phyloP scores from a whole-genome alignment of 192 early-diverging fungal species.

The Ambispora gerdemannii region DNA sequence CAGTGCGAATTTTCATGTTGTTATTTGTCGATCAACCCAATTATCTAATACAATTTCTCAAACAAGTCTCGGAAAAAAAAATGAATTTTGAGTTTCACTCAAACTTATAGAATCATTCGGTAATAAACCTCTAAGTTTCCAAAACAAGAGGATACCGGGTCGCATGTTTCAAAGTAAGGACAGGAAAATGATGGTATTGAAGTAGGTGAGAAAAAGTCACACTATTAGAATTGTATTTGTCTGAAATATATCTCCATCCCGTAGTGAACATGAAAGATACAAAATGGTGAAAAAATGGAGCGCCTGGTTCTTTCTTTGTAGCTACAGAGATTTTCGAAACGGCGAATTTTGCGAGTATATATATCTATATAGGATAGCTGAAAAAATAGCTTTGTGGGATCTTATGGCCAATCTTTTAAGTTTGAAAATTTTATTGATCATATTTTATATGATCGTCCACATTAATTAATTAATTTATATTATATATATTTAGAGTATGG shows the following conservation, averaged over 20 bases:
- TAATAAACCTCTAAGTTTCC: too few species aligned
- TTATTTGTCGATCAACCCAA: slow-evolving; percentile 83
- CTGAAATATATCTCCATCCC: slow-evolving; percentile 29
- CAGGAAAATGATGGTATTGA: slow-evolving; percentile 27
- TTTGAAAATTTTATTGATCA: too few species aligned
- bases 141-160: too few species aligned
- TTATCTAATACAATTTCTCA: slow-evolving; percentile 80
- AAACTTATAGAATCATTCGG: slow-evolving; percentile 15
- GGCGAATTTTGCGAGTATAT: too few species aligned
- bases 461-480: too few species aligned
- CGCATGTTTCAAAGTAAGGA: too few species aligned
- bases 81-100: slow-evolving; percentile 10
- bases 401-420: too few species aligned
- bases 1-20: slow-evolving; percentile 75
- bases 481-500: too few species aligned
- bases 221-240: slow-evolving; percentile 82
- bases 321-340: slow-evolving; percentile 19
- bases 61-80: slow-evolving; percentile 74
- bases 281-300: slow-evolving; percentile 26
- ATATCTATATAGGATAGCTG: too few species aligned
- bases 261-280: slow-evolving; percentile 17
- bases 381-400: too few species aligned
- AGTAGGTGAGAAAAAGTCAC: slow-evolving; percentile 68
- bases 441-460: too few species aligned
- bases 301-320: slow-evolving; percentile 22